Evolutionary conservation across 805 yeast species (phyloP).

Genomic region (Ogataea populi-albae): DNA sequence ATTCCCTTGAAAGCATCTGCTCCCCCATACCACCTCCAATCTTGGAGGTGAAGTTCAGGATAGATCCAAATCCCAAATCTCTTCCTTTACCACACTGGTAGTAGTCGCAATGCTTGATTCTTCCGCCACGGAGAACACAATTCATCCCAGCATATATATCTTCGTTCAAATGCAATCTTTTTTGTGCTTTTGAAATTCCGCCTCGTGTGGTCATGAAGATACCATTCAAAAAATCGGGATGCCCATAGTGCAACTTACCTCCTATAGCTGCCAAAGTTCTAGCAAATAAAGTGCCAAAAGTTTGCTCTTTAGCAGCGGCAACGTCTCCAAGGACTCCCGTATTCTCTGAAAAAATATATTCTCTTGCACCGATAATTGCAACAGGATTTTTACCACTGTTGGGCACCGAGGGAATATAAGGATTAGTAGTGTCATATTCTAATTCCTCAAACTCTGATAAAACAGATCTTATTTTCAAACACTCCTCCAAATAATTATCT

Average conservation of each 20-base stretch:
- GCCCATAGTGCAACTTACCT: constrained; percentile 93
- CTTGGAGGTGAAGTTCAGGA: constrained; percentile 88
- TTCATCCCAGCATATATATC: constrained; percentile 96
- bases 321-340: constrained; percentile 92
- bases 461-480: constrained; percentile 83
- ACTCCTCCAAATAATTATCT: constrained; percentile 92
- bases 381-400: constrained; percentile 52
- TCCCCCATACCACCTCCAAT: constrained; percentile 99
- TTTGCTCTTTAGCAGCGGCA: constrained; percentile 97
- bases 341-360: constrained; percentile 89
- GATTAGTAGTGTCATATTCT: constrained; percentile 43
- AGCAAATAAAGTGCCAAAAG: constrained; percentile 94
- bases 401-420: constrained; percentile 55
- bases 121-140: constrained; percentile 85
- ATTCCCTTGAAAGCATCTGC: constrained; percentile 87
- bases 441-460: constrained; percentile 89
- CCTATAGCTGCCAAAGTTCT: constrained; percentile 92
- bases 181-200: constrained; percentile 93
- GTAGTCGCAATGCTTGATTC: constrained; percentile 92
- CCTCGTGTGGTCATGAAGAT: constrained; percentile 94
- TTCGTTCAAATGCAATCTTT: constrained; percentile 87
- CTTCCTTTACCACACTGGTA: constrained; percentile 97
- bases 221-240: constrained; percentile 91
- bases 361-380: constrained; percentile 94
- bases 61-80: constrained; percentile 90